phyloP scores from a whole-genome alignment of 768 basidiomycete genomes.

The Mycena albidolilacea region DNA sequence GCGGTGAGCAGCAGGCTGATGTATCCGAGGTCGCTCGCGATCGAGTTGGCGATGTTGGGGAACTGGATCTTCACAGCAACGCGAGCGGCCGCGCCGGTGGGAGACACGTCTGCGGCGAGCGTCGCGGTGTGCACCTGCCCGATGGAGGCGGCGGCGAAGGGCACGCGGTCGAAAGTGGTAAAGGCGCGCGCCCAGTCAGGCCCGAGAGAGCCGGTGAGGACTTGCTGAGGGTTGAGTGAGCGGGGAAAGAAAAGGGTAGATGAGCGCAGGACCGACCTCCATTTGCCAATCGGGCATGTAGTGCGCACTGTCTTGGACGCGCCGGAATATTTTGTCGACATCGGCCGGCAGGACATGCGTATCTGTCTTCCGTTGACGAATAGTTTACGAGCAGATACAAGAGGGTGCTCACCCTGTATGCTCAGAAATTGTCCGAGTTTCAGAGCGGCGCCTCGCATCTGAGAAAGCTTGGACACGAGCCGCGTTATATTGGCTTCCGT shows the following conservation, averaged over 20 bases:
- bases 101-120: slow-evolving; percentile 66
- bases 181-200: slow-evolving; percentile 82
- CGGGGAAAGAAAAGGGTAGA: slow-evolving; percentile 5
- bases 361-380: slow-evolving; percentile 64
- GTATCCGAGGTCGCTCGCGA: slow-evolving; percentile 90
- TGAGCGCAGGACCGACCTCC: slow-evolving; percentile 69
- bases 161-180: slow-evolving; percentile 82
- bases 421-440: slow-evolving; percentile 98
- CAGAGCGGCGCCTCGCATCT: slow-evolving; percentile 96
- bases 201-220: slow-evolving; percentile 82
- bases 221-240: slow-evolving; percentile 61
- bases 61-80: slow-evolving; percentile 96
- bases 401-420: slow-evolving; percentile 78
- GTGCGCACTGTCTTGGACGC: slow-evolving; percentile 95
- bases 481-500: slow-evolving; percentile 92
- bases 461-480: slow-evolving; percentile 91
- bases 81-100: slow-evolving; percentile 67
- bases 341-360: slow-evolving; percentile 91
- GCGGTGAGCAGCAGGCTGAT: slow-evolving; percentile 87
- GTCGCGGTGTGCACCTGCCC: slow-evolving; percentile 93
- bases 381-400: background rate
- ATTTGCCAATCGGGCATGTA: slow-evolving; percentile 99
- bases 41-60: slow-evolving; percentile 90
- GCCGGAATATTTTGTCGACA: slow-evolving; percentile 88
- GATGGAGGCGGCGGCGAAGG: slow-evolving; percentile 96